phyloP scores from a whole-genome alignment of 73 alveolate species.

The Paramecium caudatum region DNA sequence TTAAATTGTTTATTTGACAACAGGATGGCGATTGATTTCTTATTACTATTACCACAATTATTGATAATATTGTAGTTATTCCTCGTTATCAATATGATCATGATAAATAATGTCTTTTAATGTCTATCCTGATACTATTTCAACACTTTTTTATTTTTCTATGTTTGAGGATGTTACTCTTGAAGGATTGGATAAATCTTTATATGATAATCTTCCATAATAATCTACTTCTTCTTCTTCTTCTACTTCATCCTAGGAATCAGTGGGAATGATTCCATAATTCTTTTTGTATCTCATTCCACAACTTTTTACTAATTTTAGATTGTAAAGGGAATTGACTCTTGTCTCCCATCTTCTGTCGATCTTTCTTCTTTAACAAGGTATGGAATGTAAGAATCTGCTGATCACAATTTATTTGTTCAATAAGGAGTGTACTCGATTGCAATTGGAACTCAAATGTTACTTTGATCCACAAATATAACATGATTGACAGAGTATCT shows the following conservation, averaged over 20 bases:
- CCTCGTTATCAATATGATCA: slow-evolving; percentile 19
- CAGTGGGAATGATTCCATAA: background rate
- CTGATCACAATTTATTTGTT: background rate
- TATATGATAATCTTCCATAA: slow-evolving; percentile 26
- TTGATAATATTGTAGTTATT: slow-evolving; percentile 19
- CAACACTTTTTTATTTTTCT: slow-evolving; percentile 38
- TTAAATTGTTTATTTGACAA: slow-evolving; percentile 19
- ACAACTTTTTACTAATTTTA: background rate
- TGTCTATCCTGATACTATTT: slow-evolving; percentile 53
- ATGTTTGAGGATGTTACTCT: background rate
- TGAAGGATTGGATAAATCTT: slow-evolving; percentile 62
- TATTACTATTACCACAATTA: slow-evolving; percentile 11
- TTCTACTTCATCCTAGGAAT: background rate
- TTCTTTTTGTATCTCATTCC: slow-evolving; percentile 25
- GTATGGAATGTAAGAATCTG: background rate
- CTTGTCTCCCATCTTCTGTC: slow-evolving; percentile 50
- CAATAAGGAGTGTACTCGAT: background rate
- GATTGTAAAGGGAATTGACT: background rate
- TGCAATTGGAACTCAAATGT: slow-evolving; percentile 34
- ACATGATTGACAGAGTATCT: background rate
- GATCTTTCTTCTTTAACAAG: background rate
- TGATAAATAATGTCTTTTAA: background rate
- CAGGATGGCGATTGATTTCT: slow-evolving; percentile 25
- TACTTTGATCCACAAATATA: slow-evolving; percentile 28
- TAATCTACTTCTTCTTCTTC: slow-evolving; percentile 12